These are phyloP conservation scores for Cylindrodendrum hubeiense DNA, from an alignment of 2,329 filamentous ascomycete species.

Conservation along the genomic window DNA sequence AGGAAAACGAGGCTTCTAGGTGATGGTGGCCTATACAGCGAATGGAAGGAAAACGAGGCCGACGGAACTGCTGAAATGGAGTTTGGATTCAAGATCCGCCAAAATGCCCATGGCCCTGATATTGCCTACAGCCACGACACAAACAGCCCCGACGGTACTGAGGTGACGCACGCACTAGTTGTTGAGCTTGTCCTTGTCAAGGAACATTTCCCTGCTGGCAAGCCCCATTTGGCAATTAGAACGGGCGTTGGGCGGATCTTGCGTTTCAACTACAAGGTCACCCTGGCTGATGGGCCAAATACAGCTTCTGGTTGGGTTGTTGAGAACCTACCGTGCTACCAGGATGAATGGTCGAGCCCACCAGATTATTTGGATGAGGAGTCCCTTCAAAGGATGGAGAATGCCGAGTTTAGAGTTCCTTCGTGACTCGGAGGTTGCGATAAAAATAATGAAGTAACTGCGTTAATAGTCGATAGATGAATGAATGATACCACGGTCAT, in stretches of 20 bases:
- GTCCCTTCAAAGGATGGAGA: background rate
- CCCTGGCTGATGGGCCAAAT: conserved; percentile 73
- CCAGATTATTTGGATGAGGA: conserved; percentile 14
- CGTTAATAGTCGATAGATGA: background rate
- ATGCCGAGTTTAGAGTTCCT: background rate
- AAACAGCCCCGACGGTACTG: conserved; percentile 78
- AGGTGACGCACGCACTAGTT: conserved; percentile 84
- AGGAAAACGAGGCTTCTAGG: conserved; percentile 81
- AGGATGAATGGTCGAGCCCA: conserved; percentile 22
- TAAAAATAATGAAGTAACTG: too few species aligned
- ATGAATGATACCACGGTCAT: background rate
- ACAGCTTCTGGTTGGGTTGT: conserved; percentile 6
- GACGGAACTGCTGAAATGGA: conserved; percentile 68
- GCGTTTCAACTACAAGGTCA: conserved; percentile 87
- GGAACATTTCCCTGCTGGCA: conserved; percentile 81
- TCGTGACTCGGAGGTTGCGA: background rate
- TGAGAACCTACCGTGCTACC: conserved; percentile 17
- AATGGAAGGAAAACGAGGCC: conserved; percentile 81
- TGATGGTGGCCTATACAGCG: conserved; percentile 81
- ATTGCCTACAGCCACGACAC: conserved; percentile 79
- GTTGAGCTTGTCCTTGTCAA: conserved; percentile 94
- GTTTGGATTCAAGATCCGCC: conserved; percentile 69
- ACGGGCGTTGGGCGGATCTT: conserved; percentile 91
- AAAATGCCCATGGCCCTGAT: conserved; percentile 45
- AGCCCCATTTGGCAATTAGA: conserved; percentile 76